Percentiles rank a stretch among this genome's conserved stretches.
phyloP scores from a whole-genome alignment of 1,284 basidiomycete species.

The Phellopilus nigrolimitatus region DNA sequence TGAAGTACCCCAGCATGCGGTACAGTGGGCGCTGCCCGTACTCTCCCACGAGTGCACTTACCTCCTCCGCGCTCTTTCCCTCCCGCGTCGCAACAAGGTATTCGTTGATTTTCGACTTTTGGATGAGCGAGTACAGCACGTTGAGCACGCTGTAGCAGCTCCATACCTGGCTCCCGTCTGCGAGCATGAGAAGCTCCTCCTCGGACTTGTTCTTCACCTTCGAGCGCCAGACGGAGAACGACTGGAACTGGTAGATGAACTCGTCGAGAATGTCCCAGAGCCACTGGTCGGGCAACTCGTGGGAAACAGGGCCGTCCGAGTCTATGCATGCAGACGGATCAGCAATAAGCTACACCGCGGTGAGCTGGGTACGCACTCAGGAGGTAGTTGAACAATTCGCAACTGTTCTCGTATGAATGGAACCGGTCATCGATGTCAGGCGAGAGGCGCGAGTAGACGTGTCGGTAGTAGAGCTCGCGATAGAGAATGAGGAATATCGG shows the following conservation, averaged over 20 bases:
- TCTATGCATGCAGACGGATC: conserved; percentile 41
- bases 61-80: conserved; percentile 79
- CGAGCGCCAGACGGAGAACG: conserved; percentile 89
- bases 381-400: conserved; percentile 96
- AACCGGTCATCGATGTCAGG: conserved; percentile 97
- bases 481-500: conserved; percentile 95
- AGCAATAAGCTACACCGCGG: conserved; percentile 8
- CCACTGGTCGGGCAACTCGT: conserved; percentile 96
- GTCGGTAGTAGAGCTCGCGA: conserved; percentile 90
- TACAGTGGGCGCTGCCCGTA: conserved; percentile 90
- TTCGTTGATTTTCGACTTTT: conserved; percentile 95
- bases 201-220: conserved; percentile 84
- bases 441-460: conserved; percentile 92
- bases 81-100: conserved; percentile 81
- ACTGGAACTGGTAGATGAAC: conserved; percentile 99
- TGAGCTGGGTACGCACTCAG: conserved; percentile 47
- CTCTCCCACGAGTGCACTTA: conserved; percentile 86
- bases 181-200: conserved; percentile 81
- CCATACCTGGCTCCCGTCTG: conserved; percentile 85
- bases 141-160: conserved; percentile 97
- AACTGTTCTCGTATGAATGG: conserved; percentile 98
- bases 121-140: conserved; percentile 95
- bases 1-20: conserved; percentile 97
- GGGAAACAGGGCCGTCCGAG: conserved; percentile 87
- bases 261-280: conserved; percentile 99